These are phyloP conservation scores for Petasospora fabianii DNA, from an alignment of 1,139 yeast species.

Conservation along the genomic window DNA sequence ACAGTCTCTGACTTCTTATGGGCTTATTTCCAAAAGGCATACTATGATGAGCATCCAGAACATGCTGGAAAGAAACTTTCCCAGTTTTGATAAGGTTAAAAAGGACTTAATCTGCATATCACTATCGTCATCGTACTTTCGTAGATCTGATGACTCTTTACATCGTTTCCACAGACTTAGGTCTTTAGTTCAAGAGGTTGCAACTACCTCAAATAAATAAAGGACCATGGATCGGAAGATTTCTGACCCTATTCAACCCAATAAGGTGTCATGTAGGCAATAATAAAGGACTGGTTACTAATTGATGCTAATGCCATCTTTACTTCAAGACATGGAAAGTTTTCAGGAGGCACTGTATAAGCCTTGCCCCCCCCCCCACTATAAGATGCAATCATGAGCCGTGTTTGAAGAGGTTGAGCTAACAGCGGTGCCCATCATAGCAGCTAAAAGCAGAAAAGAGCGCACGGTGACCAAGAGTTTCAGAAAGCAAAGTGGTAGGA, in stretches of 20 bases:
- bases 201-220: constrained; percentile 3
- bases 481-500: constrained; percentile 1
- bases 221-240: background rate
- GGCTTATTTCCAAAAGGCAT: constrained; percentile 74
- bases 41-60: constrained; percentile 41
- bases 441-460: constrained; percentile 45
- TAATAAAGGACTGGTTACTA: constrained; percentile 1
- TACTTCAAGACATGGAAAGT: too few relatives aligned
- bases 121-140: too few relatives aligned
- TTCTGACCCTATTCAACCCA: background rate
- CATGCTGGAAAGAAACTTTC: constrained; percentile 22
- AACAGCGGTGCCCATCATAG: constrained; percentile 48
- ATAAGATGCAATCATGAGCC: constrained; percentile 9
- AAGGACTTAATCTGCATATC: too few relatives aligned
- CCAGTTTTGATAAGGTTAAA: constrained; percentile 29
- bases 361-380: too few relatives aligned
- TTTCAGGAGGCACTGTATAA: too few relatives aligned
- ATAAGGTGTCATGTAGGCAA: constrained; percentile 1
- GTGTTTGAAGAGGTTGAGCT: constrained; percentile 44
- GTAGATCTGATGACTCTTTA: too few relatives aligned
- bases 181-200: constrained; percentile 3
- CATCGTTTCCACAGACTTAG: too few relatives aligned
- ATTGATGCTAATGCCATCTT: too few relatives aligned
- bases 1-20: constrained; percentile 76
- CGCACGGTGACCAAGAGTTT: constrained; percentile 1